A percentile compares a stretch with the other conserved stretches of the same genome.
These are phyloP conservation scores for Neopestalotiopsis rosae DNA, from an alignment of 2,329 filamentous ascomycete species.

Conservation along the genomic window DNA sequence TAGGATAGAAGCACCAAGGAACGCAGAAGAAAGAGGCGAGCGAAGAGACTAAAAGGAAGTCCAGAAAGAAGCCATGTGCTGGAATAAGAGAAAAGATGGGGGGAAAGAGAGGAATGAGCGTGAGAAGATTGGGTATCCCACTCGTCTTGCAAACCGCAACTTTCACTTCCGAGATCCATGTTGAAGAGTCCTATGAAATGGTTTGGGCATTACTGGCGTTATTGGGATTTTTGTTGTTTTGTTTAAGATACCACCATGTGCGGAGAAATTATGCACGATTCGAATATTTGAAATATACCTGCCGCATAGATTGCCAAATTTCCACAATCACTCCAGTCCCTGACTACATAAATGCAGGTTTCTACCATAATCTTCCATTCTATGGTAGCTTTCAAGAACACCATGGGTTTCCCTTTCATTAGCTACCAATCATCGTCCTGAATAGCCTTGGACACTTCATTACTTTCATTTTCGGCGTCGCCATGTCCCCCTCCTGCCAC, in stretches of 20 bases:
- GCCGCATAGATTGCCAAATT: too few relatives aligned
- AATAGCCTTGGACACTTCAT: constrained; percentile 17
- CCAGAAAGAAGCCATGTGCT: too few relatives aligned
- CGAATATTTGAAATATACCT: neutral
- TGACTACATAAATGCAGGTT: too few relatives aligned
- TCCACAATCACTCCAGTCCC: too few relatives aligned
- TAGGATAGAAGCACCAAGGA: too few relatives aligned
- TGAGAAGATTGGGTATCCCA: too few relatives aligned
- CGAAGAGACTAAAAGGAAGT: too few relatives aligned
- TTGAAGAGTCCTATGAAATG: neutral
- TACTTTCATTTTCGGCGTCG: neutral
- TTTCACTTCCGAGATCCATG: too few relatives aligned
- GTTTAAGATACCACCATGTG: neutral
- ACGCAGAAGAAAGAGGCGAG: too few relatives aligned
- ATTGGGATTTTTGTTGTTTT: neutral
- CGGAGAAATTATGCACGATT: neutral
- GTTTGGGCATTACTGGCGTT: neutral
- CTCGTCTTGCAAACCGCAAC: neutral
- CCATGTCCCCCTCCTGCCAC: neutral
- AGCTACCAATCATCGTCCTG: constrained; percentile 20
- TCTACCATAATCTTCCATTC: too few relatives aligned
- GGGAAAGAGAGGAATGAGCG: too few relatives aligned
- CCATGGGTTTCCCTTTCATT: neutral
- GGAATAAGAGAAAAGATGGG: too few relatives aligned
- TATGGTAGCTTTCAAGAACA: neutral